Percentiles rank a stretch among this genome's conserved stretches.
Conservation (phyloP, 2,329 filamentous ascomycete species). For the Endoconidiophora laricicola region DNA sequence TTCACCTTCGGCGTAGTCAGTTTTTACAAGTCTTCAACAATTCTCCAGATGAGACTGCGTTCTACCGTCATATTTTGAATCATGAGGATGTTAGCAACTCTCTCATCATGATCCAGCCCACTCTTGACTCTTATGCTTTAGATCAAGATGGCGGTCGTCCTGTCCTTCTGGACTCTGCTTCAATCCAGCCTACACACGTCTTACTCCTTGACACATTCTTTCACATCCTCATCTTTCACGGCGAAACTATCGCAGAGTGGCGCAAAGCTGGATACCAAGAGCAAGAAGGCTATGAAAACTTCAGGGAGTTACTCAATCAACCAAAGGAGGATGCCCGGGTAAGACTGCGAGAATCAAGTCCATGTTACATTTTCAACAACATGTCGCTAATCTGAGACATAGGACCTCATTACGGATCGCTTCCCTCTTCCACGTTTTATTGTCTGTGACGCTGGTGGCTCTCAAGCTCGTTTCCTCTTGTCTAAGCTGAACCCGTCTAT, state of each 20-base stretch:
- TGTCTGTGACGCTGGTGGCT: slow-evolving; percentile 94
- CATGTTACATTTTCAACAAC: background rate
- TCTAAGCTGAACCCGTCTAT: slow-evolving; percentile 96
- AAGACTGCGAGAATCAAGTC: slow-evolving; percentile 22
- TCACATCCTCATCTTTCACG: slow-evolving; percentile 98
- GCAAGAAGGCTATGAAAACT: slow-evolving; percentile 96
- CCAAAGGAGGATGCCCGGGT: slow-evolving; percentile 94
- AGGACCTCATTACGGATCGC: slow-evolving; percentile 92
- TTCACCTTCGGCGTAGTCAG: slow-evolving; percentile 89
- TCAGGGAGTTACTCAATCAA: slow-evolving; percentile 69
- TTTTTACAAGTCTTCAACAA: slow-evolving; percentile 99
- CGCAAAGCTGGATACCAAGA: slow-evolving; percentile 95
- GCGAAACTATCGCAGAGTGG: slow-evolving; percentile 96
- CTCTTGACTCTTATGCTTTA: slow-evolving; percentile 90
- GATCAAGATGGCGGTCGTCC: slow-evolving; percentile 86
- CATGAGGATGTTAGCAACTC: slow-evolving; percentile 96
- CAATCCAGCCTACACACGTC: slow-evolving; percentile 86
- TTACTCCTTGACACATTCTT: slow-evolving; percentile 96
- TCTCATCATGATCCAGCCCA: slow-evolving; percentile 96
- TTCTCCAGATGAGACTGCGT: slow-evolving; percentile 96
- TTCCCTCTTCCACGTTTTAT: slow-evolving; percentile 98
- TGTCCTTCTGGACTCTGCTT: slow-evolving; percentile 89
- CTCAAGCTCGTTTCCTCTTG: slow-evolving; percentile 88
- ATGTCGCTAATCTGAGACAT: slow-evolving; percentile 15
- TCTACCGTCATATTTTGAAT: slow-evolving; percentile 91